phyloP scores from a whole-genome alignment of 2,329 filamentous ascomycete species.

The Colletotrichum sp. region DNA sequence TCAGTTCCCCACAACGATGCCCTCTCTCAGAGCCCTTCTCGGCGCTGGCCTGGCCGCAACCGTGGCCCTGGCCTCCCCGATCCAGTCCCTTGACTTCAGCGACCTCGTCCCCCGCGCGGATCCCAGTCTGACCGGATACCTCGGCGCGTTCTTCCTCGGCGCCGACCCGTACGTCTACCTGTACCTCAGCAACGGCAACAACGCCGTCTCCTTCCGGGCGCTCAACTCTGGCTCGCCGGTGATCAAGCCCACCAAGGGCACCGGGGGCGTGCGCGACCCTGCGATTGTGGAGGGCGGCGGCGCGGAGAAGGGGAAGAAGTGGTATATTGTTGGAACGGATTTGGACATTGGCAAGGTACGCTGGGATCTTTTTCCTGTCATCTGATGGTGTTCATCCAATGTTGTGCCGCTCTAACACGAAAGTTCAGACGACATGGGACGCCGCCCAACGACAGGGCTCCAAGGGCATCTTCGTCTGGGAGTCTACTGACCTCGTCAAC shows the following conservation, averaged over 20 bases:
- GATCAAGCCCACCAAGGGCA: constrained; percentile 54
- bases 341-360: constrained; percentile 52
- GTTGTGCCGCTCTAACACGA: not conserved
- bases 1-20: not conserved
- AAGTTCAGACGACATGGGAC: constrained; percentile 54
- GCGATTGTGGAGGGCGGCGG: constrained; percentile 53
- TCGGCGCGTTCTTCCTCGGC: constrained; percentile 61
- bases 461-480: constrained; percentile 59
- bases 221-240: constrained; percentile 54
- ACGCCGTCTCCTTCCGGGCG: constrained; percentile 50
- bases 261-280: constrained; percentile 57
- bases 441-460: constrained; percentile 56
- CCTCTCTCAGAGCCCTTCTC: not conserved
- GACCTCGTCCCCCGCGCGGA: constrained; percentile 35
- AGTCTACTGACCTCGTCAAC: constrained; percentile 54
- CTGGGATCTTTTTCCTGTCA: not conserved
- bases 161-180: constrained; percentile 58
- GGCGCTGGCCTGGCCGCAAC: constrained; percentile 2
- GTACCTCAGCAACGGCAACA: constrained; percentile 58
- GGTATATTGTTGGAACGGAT: constrained; percentile 62
- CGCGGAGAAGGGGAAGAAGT: constrained; percentile 51
- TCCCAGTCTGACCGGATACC: constrained; percentile 51
- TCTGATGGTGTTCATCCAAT: not conserved
- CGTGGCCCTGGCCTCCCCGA: not conserved
- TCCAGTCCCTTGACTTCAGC: constrained; percentile 27